phyloP scores from a whole-genome alignment of 805 yeast genomes.

The Wickerhamomyces queroliae region DNA sequence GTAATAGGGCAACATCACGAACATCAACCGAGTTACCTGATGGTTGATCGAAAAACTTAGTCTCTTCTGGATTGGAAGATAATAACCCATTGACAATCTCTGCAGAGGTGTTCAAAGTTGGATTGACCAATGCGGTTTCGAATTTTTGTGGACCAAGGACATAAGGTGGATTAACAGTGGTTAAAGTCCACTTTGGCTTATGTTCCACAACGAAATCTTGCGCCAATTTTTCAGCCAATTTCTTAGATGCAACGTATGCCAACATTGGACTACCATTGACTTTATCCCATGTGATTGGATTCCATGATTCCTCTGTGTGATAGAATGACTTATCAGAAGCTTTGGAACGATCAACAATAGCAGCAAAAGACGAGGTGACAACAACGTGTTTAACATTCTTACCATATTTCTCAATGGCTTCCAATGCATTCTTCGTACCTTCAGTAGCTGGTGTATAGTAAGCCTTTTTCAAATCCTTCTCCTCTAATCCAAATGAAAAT shows the following conservation, averaged over 20 bases:
- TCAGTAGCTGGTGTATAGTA: too few species aligned
- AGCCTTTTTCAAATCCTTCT: too few species aligned
- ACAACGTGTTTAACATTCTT: slow-evolving; percentile 41
- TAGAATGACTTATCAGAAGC: slow-evolving; percentile 28
- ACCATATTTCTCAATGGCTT: slow-evolving; percentile 38
- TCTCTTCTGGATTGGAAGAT: slow-evolving; percentile 16
- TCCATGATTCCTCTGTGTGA: slow-evolving; percentile 45
- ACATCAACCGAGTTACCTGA: slow-evolving; percentile 24
- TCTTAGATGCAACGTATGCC: slow-evolving; percentile 28
- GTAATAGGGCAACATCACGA: slow-evolving; percentile 36
- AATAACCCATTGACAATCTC: slow-evolving; percentile 26
- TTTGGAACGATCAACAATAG: slow-evolving; percentile 32
- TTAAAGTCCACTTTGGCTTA: slow-evolving; percentile 31
- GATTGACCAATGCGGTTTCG: slow-evolving; percentile 35
- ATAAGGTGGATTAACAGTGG: slow-evolving; percentile 48
- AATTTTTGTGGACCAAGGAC: slow-evolving; percentile 59
- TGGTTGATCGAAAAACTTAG: slow-evolving; percentile 15
- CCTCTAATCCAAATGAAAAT: too few species aligned
- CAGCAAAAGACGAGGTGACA: slow-evolving; percentile 47
- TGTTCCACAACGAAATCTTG: slow-evolving; percentile 39
- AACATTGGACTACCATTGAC: too few species aligned
- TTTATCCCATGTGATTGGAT: too few species aligned
- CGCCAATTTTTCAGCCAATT: slow-evolving; percentile 49
- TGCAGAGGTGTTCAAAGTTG: slow-evolving; percentile 38
- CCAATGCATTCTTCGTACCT: slow-evolving; percentile 48